Conservation (phyloP, 371 early-diverging fungal genomes). For the Mortierella sp. region DNA sequence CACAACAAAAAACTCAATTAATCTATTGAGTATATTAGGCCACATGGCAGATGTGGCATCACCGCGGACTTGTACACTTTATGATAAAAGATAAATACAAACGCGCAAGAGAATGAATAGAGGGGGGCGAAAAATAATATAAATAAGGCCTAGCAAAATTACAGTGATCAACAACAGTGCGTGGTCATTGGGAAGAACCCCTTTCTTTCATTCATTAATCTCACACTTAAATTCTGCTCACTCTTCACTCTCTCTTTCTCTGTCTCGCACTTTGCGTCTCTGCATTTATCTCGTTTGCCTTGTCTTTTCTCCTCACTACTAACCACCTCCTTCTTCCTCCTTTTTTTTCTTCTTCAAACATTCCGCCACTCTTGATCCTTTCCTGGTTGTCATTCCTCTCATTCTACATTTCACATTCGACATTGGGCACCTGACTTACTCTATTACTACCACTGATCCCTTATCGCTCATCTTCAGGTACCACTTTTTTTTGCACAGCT, state of each 20-base stretch:
- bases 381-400: too few relatives aligned
- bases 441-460: too few relatives aligned
- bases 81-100: not conserved
- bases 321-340: too few relatives aligned
- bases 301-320: not conserved
- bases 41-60: not conserved
- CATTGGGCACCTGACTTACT: not conserved
- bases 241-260: not conserved
- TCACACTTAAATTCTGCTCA: too few relatives aligned
- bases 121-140: not conserved
- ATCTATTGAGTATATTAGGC: not conserved
- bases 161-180: too few relatives aligned
- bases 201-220: not conserved
- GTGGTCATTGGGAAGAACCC: not conserved
- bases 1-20: too few relatives aligned
- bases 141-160: not conserved
- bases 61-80: too few relatives aligned
- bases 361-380: not conserved
- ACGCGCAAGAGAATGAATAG: not conserved
- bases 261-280: not conserved
- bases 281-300: not conserved
- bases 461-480: not conserved
- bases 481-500: conserved; percentile 11
- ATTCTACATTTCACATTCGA: not conserved
- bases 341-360: not conserved